Evolutionary conservation across 2,329 filamentous ascomycete species (phyloP), one percentile per base, ranked within the genome.

Genomic region (Pseudocercospora fuligena): DNA sequence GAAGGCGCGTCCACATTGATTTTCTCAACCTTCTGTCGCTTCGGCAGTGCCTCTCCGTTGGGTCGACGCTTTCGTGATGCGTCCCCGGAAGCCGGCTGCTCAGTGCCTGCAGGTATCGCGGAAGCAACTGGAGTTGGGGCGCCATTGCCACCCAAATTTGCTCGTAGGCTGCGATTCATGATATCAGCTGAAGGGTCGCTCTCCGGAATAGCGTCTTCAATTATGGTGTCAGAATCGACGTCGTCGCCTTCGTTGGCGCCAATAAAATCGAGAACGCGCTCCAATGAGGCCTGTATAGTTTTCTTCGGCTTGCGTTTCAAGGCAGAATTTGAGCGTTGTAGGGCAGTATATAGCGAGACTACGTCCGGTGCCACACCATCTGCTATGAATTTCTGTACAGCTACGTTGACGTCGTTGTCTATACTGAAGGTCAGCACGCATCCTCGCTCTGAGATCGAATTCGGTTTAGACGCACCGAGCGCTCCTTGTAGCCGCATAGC

Each of bases 281-380:
- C 93, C 69, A 98, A 92, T 40, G 91, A 90, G 69, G 95, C 92
- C 77, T 97, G 92, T 1, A 98, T 81, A 0, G 90, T 84, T 67
- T 89, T 90, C 78, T 95, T 97, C 46, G 92, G 93, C 71, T 91
- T 89, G 23, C 95, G 85, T 69, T 92, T 92, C 23, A 98, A 80
- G 61, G 91, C 93, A 0, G 93, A 97, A 77, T 97, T 97, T 14
- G 93, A 97, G 60, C 84, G 82, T 73, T 93, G 92, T 68, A 98
- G 93, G 66, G 87, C 88, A 46, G 93, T 90, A 77, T 95, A 97
- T 1, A 96, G 86, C 1, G 61, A 64, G 9, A 70, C 63, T 6
- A 73, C 64, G 46, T 75, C 70, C 0, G 73, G 60, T 6, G 69
- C 12, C 3, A 75, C 63, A 9, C 76, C 76, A 29, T 73, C 62